A percentile compares a stretch with the other conserved stretches of the same genome.
These are phyloP conservation scores for Magnolia officinalis DNA, from an alignment of 164 flowering plant genomes.

Conservation along the genomic window DNA sequence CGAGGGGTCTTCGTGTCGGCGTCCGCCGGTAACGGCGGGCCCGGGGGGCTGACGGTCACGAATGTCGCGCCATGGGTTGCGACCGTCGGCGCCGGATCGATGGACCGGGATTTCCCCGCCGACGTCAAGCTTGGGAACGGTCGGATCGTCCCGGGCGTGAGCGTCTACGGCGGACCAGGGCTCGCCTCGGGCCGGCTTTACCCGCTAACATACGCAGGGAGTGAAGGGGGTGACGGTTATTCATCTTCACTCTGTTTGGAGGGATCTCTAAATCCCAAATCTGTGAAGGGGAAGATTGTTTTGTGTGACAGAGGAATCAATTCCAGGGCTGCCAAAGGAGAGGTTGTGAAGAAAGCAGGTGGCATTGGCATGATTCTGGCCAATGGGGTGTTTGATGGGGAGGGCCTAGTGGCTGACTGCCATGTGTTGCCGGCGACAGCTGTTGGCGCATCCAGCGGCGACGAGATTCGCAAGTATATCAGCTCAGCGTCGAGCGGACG, in stretches of 20 bases:
- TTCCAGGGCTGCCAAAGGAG: slow-evolving; percentile 76
- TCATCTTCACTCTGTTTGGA: slow-evolving; percentile 82
- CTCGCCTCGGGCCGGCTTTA: slow-evolving; percentile 43
- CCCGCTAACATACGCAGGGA: slow-evolving; percentile 75
- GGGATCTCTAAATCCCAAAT: slow-evolving; percentile 59
- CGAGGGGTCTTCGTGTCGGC: slow-evolving; percentile 84
- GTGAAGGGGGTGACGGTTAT: slow-evolving; percentile 69
- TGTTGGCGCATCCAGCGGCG: slow-evolving; percentile 66
- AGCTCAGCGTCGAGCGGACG: slow-evolving; percentile 9
- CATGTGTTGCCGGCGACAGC: slow-evolving; percentile 86
- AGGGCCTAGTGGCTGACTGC: slow-evolving; percentile 88
- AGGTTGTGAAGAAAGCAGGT: slow-evolving; percentile 78
- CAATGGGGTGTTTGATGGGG: slow-evolving; percentile 88
- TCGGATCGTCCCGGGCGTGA: slow-evolving; percentile 47
- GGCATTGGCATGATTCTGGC: slow-evolving; percentile 89
- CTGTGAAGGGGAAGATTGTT: slow-evolving; percentile 77
- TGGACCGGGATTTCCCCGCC: slow-evolving; percentile 87
- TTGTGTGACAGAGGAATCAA: slow-evolving; percentile 87
- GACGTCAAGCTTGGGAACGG: slow-evolving; percentile 78
- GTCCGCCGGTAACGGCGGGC: slow-evolving; percentile 94
- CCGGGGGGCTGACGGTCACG: slow-evolving; percentile 78
- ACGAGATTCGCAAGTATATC: slow-evolving; percentile 64
- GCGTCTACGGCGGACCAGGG: slow-evolving; percentile 75
- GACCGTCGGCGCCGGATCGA: slow-evolving; percentile 85
- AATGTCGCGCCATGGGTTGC: slow-evolving; percentile 96